phyloP scores from a whole-genome alignment of 257 asterid species.

The Orobanche coerulescens region DNA sequence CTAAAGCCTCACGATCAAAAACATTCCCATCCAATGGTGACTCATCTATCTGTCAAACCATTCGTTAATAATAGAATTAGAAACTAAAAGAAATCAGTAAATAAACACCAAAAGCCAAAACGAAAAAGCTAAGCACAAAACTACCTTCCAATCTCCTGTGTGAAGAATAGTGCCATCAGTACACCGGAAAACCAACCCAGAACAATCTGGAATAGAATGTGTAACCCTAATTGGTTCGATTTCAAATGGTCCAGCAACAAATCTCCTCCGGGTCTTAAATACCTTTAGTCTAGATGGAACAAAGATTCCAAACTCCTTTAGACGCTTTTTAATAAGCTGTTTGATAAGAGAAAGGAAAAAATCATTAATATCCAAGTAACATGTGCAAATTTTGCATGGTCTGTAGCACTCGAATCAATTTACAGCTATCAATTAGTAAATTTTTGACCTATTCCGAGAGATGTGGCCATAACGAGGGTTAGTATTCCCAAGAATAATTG shows the following conservation, averaged over 20 bases:
- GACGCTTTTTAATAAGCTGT: conserved; percentile 91
- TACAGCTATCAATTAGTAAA: conserved; percentile 8
- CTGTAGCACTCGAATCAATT: conserved; percentile 7
- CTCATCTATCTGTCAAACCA: conserved; percentile 76
- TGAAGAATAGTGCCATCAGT: conserved; percentile 97
- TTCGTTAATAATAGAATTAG: neutral
- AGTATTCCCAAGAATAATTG: neutral
- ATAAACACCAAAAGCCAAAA: neutral
- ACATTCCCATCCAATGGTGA: conserved; percentile 87
- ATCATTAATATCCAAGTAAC: conserved; percentile 1
- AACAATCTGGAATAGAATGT: conserved; percentile 98
- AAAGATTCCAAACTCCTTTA: conserved; percentile 92
- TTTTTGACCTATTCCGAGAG: neutral
- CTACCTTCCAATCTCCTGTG: conserved; percentile 99
- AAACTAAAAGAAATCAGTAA: neutral
- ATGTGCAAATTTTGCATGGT: conserved; percentile 2
- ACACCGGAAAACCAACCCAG: conserved; percentile 96
- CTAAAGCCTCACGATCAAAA: conserved; percentile 87
- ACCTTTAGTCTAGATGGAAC: conserved; percentile 87
- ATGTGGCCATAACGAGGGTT: neutral
- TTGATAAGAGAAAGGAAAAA: conserved; percentile 19
- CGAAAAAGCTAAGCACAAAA: conserved; percentile 14
- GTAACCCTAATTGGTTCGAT: conserved; percentile 88
- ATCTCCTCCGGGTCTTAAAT: conserved; percentile 70
- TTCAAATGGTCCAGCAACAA: conserved; percentile 96